Base-by-base conservation (phyloP, 202 grass and related monocot genomes). In the Elaeis oleifera region DNA sequence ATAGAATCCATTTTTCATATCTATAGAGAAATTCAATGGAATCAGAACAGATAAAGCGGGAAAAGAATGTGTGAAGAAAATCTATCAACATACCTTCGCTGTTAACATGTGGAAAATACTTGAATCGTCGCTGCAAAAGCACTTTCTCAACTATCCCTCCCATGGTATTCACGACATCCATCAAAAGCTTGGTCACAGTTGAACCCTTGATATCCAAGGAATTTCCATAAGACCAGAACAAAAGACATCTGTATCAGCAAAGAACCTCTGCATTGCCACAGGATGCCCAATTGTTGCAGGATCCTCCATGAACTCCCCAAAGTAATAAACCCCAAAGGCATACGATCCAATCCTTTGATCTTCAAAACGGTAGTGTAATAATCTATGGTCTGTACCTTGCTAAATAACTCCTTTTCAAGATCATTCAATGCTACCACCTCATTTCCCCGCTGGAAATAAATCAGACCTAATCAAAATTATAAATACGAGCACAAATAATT, bases 221-320 rank as follows among this genome's bases (percentile, higher is more conserved):
- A 73, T 89, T 84, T 57, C 85, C 85, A 61, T 89, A 89, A 65
- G 85, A 89, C 85, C 85, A 89, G 48, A 89, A 84, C 65, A 89
- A 70, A 89, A 89, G 74, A 89, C 69, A 62, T 84, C 58, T 49
- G 80, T 89, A 58, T 72, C 74, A 57, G 68, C 74, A 67, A 81
- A 89, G 66, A 89, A 89, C 66, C 72, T 89, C 64, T 89, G 85
- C 85, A 89, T 84, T 65, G 85, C 85, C 48, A 89, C 85, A 26
- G 85, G 85, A 56, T 78, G 50, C 17, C 85, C 85, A 65, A 84
- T 71, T 57, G 81, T 84, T 49, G 70, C 19, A 60, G 85, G 85
- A 84, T 89, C 81, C 56, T 84, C 85, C 67, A 89, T 81, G 63
- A 78, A 80, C 67, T 89, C 80, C 59, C 77, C 77, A 50, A 89